These are phyloP conservation scores for Wallacemonas collosoma DNA, from an alignment of 208 protist species.

Conservation along the genomic window DNA sequence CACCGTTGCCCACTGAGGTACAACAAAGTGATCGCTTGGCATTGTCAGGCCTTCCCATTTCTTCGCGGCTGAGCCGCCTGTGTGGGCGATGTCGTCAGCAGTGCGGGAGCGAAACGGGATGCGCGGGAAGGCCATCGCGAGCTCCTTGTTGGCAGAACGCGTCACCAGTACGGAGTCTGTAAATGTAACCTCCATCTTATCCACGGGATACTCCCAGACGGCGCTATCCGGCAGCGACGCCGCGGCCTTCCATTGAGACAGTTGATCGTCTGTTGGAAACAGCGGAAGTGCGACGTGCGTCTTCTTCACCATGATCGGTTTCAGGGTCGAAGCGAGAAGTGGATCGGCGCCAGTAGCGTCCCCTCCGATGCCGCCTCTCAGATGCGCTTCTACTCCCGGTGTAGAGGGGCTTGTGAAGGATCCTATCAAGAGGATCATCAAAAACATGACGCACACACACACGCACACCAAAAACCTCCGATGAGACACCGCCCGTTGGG, in stretches of 20 bases:
- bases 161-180: slow-evolving; percentile 1
- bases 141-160: background rate
- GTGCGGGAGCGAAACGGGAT: slow-evolving; percentile 12
- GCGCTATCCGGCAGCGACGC: too few relatives aligned
- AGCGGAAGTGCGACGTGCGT: background rate
- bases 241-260: background rate
- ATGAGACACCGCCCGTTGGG: background rate
- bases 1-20: slow-evolving; percentile 32
- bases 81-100: background rate
- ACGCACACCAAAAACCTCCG: background rate
- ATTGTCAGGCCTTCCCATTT: slow-evolving; percentile 30
- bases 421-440: background rate
- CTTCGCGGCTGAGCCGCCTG: background rate
- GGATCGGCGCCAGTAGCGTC: too few relatives aligned
- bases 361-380: too few relatives aligned
- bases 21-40: slow-evolving; percentile 18
- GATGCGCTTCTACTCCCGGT: too few relatives aligned
- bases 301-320: too few relatives aligned
- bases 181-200: background rate
- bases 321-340: too few relatives aligned
- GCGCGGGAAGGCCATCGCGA: slow-evolving; percentile 15
- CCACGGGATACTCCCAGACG: background rate
- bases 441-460: background rate
- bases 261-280: background rate
- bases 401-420: background rate